Percentiles rank a stretch among this genome's conserved stretches.
Conservation (phyloP, 2,329 filamentous ascomycete genomes). For the Alternaria brassicicola region DNA sequence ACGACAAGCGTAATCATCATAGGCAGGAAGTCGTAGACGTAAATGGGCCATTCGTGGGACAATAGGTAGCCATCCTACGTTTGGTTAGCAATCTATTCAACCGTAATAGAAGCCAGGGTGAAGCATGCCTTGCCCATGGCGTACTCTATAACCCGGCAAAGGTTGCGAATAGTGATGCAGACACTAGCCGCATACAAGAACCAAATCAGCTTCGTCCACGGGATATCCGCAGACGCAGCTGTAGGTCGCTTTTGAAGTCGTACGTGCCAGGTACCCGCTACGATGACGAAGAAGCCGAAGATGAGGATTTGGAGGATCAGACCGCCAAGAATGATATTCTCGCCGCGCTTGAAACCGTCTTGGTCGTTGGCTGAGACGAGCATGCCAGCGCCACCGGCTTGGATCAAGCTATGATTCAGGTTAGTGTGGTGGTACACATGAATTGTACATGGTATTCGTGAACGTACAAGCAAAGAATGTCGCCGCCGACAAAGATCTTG, state of each 20-base stretch:
- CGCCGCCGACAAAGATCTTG: conserved; percentile 61
- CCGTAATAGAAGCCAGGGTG: neutral
- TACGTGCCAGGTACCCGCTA: conserved; percentile 57
- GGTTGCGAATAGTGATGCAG: conserved; percentile 55
- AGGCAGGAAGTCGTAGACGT: conserved; percentile 36
- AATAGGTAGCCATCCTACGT: conserved; percentile 32
- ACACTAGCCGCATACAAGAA: conserved; percentile 49
- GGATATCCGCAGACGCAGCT: conserved; percentile 27
- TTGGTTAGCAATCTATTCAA: conserved; percentile 8
- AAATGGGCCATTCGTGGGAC: conserved; percentile 35
- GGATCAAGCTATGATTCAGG: conserved; percentile 44
- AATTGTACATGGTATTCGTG: neutral
- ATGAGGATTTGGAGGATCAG: conserved; percentile 63
- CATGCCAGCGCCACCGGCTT: conserved; percentile 57
- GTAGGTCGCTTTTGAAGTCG: conserved; percentile 48
- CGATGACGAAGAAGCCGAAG: conserved; percentile 62
- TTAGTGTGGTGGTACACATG: neutral
- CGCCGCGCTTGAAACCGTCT: conserved; percentile 46
- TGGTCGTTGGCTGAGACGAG: conserved; percentile 38
- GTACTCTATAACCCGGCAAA: conserved; percentile 59
- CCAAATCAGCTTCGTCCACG: conserved; percentile 45
- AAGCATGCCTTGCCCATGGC: conserved; percentile 32
- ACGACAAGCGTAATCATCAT: conserved; percentile 34
- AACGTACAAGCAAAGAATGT: conserved; percentile 57
- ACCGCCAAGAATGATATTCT: conserved; percentile 62